Percentiles rank a stretch among this genome's conserved stretches.
Conservation (phyloP, 1,139 yeast genomes). For the Magnusiomyces paraingens region DNA sequence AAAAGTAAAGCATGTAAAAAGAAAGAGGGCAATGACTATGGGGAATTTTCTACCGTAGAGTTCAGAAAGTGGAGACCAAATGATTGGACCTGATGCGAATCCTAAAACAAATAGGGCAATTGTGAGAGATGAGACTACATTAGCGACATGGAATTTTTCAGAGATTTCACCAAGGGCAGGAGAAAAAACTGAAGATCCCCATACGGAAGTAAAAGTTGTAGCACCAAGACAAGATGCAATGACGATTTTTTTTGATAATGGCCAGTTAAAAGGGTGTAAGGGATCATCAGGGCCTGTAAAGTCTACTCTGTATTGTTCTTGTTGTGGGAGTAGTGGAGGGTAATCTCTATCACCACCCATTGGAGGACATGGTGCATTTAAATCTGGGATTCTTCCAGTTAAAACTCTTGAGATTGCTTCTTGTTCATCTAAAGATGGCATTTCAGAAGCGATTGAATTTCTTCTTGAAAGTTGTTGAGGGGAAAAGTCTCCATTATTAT, state of each 20-base stretch:
- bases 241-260: slow-evolving; percentile 32
- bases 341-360: slow-evolving; percentile 44
- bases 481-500: neutral
- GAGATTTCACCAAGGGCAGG: slow-evolving; percentile 31
- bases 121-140: slow-evolving; percentile 40
- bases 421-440: neutral
- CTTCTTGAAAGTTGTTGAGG: neutral
- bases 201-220: slow-evolving; percentile 35
- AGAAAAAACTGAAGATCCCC: slow-evolving; percentile 42
- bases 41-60: slow-evolving; percentile 63
- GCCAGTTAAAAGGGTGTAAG: slow-evolving; percentile 44
- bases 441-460: neutral
- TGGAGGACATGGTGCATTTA: neutral
- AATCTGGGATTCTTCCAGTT: neutral
- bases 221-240: slow-evolving; percentile 19
- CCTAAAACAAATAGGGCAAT: slow-evolving; percentile 71
- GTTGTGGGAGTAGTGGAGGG: slow-evolving; percentile 44
- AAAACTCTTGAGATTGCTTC: neutral
- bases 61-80: slow-evolving; percentile 80
- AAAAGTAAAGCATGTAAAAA: slow-evolving; percentile 55
- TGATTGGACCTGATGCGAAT: slow-evolving; percentile 73
- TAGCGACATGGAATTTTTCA: slow-evolving; percentile 27
- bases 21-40: slow-evolving; percentile 46
- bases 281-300: slow-evolving; percentile 50
- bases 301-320: slow-evolving; percentile 44